Conservation (phyloP, 306 rosid species). For the Inga laurina region DNA sequence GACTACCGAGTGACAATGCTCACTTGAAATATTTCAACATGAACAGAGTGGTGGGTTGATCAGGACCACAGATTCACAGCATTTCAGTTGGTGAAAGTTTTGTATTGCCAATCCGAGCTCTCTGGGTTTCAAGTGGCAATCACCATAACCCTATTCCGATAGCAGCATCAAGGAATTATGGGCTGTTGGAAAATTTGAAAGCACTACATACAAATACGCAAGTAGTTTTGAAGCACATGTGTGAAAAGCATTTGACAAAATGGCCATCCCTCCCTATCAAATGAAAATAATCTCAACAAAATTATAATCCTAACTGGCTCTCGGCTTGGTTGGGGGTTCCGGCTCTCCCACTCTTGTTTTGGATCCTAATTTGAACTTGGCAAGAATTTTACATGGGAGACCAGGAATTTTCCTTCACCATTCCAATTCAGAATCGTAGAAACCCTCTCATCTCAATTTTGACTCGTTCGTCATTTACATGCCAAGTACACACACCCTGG, state of each 20-base stretch:
- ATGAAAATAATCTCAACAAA: constrained; percentile 27
- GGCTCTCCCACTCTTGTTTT: constrained; percentile 33
- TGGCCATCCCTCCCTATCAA: constrained; percentile 36
- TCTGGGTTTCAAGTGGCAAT: no score
- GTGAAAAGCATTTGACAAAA: constrained; percentile 36
- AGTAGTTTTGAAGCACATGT: constrained; percentile 39
- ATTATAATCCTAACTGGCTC: constrained; percentile 37
- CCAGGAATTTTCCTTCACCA: constrained; percentile 20
- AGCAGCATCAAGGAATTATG: constrained; percentile 11
- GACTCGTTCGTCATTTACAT: constrained; percentile 35
- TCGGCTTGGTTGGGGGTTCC: constrained; percentile 31
- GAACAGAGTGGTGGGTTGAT: neutral
- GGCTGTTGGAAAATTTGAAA: constrained; percentile 26
- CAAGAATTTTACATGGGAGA: constrained; percentile 27
- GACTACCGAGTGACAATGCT: neutral
- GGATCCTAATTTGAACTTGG: constrained; percentile 38
- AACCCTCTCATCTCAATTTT: constrained; percentile 34
- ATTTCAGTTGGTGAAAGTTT: neutral
- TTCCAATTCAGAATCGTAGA: constrained; percentile 26
- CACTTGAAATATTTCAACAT: neutral
- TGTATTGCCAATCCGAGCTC: neutral
- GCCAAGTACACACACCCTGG: constrained; percentile 41
- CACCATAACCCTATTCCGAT: neutral
- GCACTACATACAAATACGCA: constrained; percentile 37
- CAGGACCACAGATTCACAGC: neutral